A percentile compares a stretch with the other conserved stretches of the same genome.
These are phyloP conservation scores for Pichia eremophila DNA, from an alignment of 805 yeast genomes.

Conservation along the genomic window DNA sequence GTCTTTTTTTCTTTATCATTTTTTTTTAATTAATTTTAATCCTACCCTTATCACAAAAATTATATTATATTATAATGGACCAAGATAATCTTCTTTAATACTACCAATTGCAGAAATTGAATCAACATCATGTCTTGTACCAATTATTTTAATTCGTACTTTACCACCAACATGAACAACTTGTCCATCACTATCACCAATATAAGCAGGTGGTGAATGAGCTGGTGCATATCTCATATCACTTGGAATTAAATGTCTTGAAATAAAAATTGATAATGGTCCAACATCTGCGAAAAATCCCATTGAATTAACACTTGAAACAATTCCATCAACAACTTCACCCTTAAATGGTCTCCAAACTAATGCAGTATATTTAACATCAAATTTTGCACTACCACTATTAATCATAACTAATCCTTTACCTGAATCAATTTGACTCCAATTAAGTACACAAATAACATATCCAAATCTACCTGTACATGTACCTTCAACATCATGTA, in stretches of 20 bases:
- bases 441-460: slow-evolving; percentile 90
- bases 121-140: slow-evolving; percentile 95
- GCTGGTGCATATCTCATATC: slow-evolving; percentile 92
- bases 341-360: slow-evolving; percentile 99
- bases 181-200: slow-evolving; percentile 69
- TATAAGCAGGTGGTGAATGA: slow-evolving; percentile 97
- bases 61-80: slow-evolving; percentile 51
- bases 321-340: slow-evolving; percentile 96
- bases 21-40: not conserved
- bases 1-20: no score
- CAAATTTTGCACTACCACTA: slow-evolving; percentile 91
- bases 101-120: slow-evolving; percentile 96
- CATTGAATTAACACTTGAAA: slow-evolving; percentile 85
- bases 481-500: slow-evolving; percentile 96
- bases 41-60: not conserved
- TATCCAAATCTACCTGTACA: slow-evolving; percentile 99
- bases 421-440: slow-evolving; percentile 90
- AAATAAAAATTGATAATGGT: slow-evolving; percentile 87
- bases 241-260: slow-evolving; percentile 88
- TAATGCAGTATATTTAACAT: slow-evolving; percentile 90
- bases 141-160: slow-evolving; percentile 90
- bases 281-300: slow-evolving; percentile 98
- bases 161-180: slow-evolving; percentile 89
- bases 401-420: slow-evolving; percentile 76
- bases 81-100: slow-evolving; percentile 94